Base-by-base conservation (phyloP, 2,329 filamentous ascomycete genomes). In the Thermomyces lanuginosus region DNA sequence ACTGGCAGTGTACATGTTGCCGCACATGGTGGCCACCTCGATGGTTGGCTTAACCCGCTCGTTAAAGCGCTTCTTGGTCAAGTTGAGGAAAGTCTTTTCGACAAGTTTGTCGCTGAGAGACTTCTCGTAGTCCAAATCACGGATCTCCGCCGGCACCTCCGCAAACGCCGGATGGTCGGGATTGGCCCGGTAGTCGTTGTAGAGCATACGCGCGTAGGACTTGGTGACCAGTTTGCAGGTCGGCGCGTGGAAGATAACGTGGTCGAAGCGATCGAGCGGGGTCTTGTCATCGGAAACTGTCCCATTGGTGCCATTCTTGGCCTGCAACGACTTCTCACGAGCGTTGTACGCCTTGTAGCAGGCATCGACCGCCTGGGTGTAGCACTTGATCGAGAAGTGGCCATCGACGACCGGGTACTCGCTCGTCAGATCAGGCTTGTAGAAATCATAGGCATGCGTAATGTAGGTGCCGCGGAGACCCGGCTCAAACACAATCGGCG, bases 181-280 rank as follows among this genome's bases (percentile, higher is more conserved):
- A 53, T 82, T 66, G 51, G 61, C 60, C 18, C 86, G 65, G 63
- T 76, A 89, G 60, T 89, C 80, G 51, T 86, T 81, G 67, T 89
- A 89, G 31, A 86, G 63, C 38, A 89, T 65, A 40, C 80, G 76
- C 33, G 70, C 80, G 49, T 83, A 89, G 10, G 77, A 83, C 63
- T 89, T 89, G 49, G 77, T 64, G 35, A 89, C 80, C 31, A 83
- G 66, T 64, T 89, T 89, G 75, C 80, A 89, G 37, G 74, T 86
- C 21, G 80, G 80, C 10, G 80, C 67, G 55, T 89, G 80, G 72
- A 84, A 89, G 34, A 72, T 56, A 49, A 89, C 57, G 61, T 82
- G 80, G 56, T 86, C 79, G 53, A 89, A 89, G 46, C 77, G 74
- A 55, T 86, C 79, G 33, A 89, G 58, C 25, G 65, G 59, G 20